Percentiles rank a stretch among this genome's conserved stretches.
These are phyloP conservation scores for Leccinellum albellum DNA, from an alignment of 768 basidiomycete species.

Conservation along the genomic window DNA sequence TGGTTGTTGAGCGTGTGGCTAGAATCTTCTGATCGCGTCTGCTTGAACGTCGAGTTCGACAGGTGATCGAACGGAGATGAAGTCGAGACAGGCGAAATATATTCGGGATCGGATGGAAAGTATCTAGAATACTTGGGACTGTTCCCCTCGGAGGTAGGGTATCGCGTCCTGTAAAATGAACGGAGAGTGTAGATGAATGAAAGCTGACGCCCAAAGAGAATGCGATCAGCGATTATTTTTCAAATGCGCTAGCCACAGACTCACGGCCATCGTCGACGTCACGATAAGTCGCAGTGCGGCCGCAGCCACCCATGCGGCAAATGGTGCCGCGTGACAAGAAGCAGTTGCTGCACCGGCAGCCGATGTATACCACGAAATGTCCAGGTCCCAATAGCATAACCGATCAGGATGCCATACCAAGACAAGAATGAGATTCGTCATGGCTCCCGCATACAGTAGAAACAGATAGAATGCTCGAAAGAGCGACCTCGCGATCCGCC, in stretches of 20 bases:
- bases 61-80: slow-evolving; percentile 7
- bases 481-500: slow-evolving; percentile 12
- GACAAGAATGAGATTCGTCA: slow-evolving; percentile 53
- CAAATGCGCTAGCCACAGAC: slow-evolving; percentile 24
- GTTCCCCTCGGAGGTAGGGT: slow-evolving; percentile 13
- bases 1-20: slow-evolving; percentile 13
- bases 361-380: slow-evolving; percentile 58
- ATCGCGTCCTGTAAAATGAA: slow-evolving; percentile 14
- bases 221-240: slow-evolving; percentile 4
- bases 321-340: slow-evolving; percentile 24
- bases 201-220: slow-evolving; percentile 11
- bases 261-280: slow-evolving; percentile 51
- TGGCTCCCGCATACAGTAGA: slow-evolving; percentile 48
- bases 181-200: slow-evolving; percentile 19
- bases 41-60: slow-evolving; percentile 12
- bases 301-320: slow-evolving; percentile 54
- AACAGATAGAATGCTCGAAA: slow-evolving; percentile 44
- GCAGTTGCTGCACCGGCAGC: slow-evolving; percentile 20
- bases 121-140: slow-evolving; percentile 14
- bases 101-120: slow-evolving; percentile 20
- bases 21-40: slow-evolving; percentile 19
- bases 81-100: slow-evolving; percentile 14
- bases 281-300: slow-evolving; percentile 50
- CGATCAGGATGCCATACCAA: slow-evolving; percentile 47
- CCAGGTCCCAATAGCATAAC: slow-evolving; percentile 63